Base-by-base conservation (phyloP, 129 eudicot species). In the Arctium minus region DNA sequence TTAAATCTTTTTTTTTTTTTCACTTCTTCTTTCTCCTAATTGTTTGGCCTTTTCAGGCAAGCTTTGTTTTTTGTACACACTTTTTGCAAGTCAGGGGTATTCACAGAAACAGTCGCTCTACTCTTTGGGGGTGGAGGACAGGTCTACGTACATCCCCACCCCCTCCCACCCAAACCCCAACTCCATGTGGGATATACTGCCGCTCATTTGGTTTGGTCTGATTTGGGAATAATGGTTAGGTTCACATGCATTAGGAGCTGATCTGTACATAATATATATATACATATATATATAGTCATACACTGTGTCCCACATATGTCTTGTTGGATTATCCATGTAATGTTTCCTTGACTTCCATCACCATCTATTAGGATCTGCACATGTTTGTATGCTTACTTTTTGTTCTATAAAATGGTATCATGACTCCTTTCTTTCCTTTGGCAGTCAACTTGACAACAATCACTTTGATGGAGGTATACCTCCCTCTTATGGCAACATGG, bases 391-490 rank as follows among this genome's bases (percentile, higher is more conserved):
- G 76, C 27, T 31, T 11, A 56, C 33, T 3, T 56, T 73, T 38
- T 60, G 33, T 81, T 31, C 50, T 39, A 4, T 67, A 22, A 36
- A 64, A 8, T 27, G 6, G n/a, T 82, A 40, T 42, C 4, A 7
- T 78, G 9, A 76, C 69, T 69, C 65, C 27, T n/a, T 60, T 80
- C 31, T 70, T 70, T 32, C 67, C 82, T 76, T 85, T 84, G 86
- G 89, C 97, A 95, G 98, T 81, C 98, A 95, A 83, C 97, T 95
- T 69, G 98, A 95, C 79, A 95, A 95, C 90, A 92, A 95, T 88
- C 86, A 95, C 86, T 91, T 95, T 75, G 85, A 82, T 1, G 97
- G 97, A 77, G 80, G 81, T 70, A 76, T 95, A 80, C 98, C 98
- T 36, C 36, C 89, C 48, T 87, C 95, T 39, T 95, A 82, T 75